phyloP scores from a whole-genome alignment of 2,329 filamentous ascomycete species.

The Dactylonectria macrodidyma region DNA sequence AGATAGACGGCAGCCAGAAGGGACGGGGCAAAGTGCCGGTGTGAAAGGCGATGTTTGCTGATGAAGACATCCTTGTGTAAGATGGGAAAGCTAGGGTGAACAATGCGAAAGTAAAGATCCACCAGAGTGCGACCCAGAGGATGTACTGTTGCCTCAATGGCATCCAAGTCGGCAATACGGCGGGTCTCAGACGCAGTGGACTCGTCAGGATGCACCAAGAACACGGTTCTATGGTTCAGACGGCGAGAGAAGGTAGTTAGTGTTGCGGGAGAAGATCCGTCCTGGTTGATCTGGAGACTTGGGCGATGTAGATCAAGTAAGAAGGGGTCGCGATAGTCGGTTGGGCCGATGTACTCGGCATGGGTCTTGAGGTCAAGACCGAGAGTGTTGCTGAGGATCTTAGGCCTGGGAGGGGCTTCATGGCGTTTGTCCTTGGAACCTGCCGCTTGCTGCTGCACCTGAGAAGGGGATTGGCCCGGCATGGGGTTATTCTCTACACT shows the following conservation, averaged over 20 bases:
- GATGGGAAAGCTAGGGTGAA: constrained; percentile 72
- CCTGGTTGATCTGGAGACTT: constrained; percentile 53
- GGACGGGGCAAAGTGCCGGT: constrained; percentile 72
- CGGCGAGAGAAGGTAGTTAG: constrained; percentile 49
- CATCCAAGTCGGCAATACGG: constrained; percentile 58
- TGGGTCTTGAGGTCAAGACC: constrained; percentile 72
- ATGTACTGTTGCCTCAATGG: constrained; percentile 73
- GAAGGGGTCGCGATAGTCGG: constrained; percentile 70
- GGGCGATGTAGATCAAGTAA: constrained; percentile 71
- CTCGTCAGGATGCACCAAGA: constrained; percentile 55
- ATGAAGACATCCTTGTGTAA: constrained; percentile 74
- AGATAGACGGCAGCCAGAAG: constrained; percentile 74
- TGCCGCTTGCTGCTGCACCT: constrained; percentile 35
- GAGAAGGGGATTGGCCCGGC: constrained; percentile 31
- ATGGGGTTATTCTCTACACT: constrained; percentile 40
- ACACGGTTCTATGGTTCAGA: constrained; percentile 54
- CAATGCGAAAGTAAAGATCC: constrained; percentile 76
- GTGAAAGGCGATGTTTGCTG: constrained; percentile 71
- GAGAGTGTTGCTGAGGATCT: constrained; percentile 59
- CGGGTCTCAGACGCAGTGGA: constrained; percentile 57
- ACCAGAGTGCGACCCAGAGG: constrained; percentile 75
- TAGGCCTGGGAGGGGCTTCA: constrained; percentile 44
- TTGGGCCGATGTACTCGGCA: constrained; percentile 72
- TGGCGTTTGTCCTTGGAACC: constrained; percentile 33
- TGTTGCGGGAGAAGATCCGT: constrained; percentile 16